phyloP scores from a whole-genome alignment of 371 early-diverging fungal genomes.

The Zancudomyces culisetae region DNA sequence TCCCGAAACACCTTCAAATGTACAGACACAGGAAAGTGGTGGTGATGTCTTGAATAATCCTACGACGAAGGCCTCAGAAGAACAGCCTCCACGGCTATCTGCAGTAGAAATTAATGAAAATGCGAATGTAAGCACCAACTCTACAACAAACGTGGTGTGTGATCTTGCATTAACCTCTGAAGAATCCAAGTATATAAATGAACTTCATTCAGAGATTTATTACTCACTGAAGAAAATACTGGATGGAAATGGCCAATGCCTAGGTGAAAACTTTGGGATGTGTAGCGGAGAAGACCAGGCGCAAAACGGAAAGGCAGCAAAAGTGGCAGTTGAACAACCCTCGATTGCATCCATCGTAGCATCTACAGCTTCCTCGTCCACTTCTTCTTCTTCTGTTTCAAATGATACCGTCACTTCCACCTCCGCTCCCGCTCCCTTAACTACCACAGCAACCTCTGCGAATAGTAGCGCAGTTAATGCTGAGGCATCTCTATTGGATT shows the following conservation, averaged over 20 bases:
- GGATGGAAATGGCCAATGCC: not conserved
- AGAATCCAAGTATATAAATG: not conserved
- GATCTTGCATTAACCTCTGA: not conserved
- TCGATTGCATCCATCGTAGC: not conserved
- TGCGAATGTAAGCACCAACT: no score
- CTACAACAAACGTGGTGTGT: not conserved
- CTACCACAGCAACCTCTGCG: no score
- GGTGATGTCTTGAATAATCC: no score
- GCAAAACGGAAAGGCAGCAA: not conserved
- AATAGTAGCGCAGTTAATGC: not conserved
- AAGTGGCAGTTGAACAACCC: not conserved
- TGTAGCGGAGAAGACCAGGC: slow-evolving; percentile 1
- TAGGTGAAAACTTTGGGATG: slow-evolving; percentile 3
- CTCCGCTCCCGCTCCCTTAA: no score
- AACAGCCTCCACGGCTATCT: no score
- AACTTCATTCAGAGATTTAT: not conserved
- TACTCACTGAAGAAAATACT: slow-evolving; percentile 2
- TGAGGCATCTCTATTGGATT: not conserved
- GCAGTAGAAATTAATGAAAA: no score
- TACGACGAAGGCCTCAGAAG: no score
- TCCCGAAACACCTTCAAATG: no score
- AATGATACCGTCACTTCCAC: not conserved
- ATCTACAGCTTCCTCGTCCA: not conserved
- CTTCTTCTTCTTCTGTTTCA: not conserved
- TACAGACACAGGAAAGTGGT: no score